These are phyloP conservation scores for Curvularia lunata DNA, from an alignment of 2,329 filamentous ascomycete species.

Conservation along the genomic window DNA sequence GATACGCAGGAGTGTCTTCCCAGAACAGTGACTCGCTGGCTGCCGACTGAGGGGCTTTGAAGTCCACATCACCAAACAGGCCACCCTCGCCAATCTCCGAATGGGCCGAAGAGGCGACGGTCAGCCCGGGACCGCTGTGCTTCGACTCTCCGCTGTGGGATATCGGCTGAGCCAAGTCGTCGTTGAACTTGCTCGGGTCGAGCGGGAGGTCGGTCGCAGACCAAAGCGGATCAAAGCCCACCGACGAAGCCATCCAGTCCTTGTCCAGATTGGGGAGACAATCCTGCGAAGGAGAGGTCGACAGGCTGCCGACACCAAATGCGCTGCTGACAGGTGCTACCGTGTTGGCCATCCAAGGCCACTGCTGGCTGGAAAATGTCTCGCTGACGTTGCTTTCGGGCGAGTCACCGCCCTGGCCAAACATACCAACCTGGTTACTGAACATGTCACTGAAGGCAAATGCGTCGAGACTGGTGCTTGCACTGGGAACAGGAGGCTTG, in stretches of 20 bases:
- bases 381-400: conserved; percentile 46
- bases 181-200: conserved; percentile 46
- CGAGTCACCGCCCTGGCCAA: conserved; percentile 41
- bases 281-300: conserved; percentile 50
- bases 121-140: conserved; percentile 49
- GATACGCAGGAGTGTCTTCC: conserved; percentile 48
- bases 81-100: conserved; percentile 49
- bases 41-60: conserved; percentile 39
- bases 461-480: conserved; percentile 40
- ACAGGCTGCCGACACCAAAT: conserved; percentile 45
- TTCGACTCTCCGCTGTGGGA: conserved; percentile 52
- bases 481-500: conserved; percentile 34
- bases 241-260: conserved; percentile 46
- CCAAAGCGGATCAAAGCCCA: conserved; percentile 47
- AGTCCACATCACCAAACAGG: conserved; percentile 45
- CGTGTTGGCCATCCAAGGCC: conserved; percentile 42
- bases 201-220: conserved; percentile 51
- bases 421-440: conserved; percentile 29
- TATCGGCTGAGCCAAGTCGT: conserved; percentile 46
- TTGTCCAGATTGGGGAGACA: conserved; percentile 44
- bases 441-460: conserved; percentile 41
- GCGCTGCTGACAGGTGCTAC: conserved; percentile 37
- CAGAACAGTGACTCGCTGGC: conserved; percentile 46
- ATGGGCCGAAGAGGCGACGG: conserved; percentile 50
- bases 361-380: conserved; percentile 39